A percentile compares a stretch with the other conserved stretches of the same genome.
Conservation (phyloP, 768 basidiomycete genomes). For the Auricularia sp. region DNA sequence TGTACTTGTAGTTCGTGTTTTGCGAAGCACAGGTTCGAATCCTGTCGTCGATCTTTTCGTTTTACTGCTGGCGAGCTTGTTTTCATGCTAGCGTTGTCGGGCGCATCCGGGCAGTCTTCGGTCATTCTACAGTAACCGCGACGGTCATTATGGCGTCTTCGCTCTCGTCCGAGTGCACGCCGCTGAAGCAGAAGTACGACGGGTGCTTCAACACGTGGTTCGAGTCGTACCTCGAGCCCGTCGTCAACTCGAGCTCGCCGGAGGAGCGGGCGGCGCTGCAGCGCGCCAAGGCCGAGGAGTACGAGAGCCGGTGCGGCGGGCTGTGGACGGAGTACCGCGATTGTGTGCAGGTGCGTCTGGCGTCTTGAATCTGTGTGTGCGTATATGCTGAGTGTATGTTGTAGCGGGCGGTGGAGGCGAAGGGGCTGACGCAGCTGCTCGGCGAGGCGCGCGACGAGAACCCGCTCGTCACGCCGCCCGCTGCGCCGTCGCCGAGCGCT, state of each 20-base stretch:
- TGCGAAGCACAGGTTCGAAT: too few relatives aligned
- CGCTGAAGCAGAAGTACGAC: conserved; percentile 83
- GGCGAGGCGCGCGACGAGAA: conserved; percentile 75
- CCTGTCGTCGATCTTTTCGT: too few relatives aligned
- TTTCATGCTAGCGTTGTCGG: too few relatives aligned
- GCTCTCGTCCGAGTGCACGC: conserved; percentile 76
- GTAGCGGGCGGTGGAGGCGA: conserved; percentile 72
- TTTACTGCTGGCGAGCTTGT: too few relatives aligned
- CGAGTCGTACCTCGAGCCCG: conserved; percentile 89
- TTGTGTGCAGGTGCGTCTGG: conserved; percentile 66
- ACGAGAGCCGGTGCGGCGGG: conserved; percentile 74
- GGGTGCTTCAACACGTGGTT: conserved; percentile 97
- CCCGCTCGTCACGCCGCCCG: conserved; percentile 45
- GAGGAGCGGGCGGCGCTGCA: conserved; percentile 51
- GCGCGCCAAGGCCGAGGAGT: conserved; percentile 76
- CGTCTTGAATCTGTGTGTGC: background rate
- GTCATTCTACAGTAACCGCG: background rate
- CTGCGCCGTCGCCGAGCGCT: conserved; percentile 23
- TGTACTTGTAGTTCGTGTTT: too few relatives aligned
- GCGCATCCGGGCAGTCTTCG: background rate
- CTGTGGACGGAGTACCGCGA: conserved; percentile 71
- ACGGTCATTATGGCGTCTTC: conserved; percentile 56
- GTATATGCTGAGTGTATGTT: background rate
- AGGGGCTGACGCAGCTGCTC: conserved; percentile 64
- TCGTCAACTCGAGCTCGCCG: conserved; percentile 31